phyloP scores from a whole-genome alignment of 1,139 yeast species.

The Scheffersomyces quercinus region DNA sequence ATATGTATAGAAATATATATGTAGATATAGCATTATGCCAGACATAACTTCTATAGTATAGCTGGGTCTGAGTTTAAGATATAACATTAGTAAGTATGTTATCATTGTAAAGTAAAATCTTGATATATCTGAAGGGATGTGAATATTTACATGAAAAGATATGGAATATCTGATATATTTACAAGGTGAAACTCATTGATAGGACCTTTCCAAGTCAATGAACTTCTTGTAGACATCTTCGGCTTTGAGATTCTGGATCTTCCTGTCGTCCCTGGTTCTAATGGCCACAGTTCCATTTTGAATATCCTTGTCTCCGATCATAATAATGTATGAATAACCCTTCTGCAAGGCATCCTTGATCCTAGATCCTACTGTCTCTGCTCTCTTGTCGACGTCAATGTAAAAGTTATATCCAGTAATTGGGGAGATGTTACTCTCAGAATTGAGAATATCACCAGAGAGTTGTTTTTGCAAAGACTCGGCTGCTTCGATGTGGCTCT shows the following conservation, averaged over 20 bases:
- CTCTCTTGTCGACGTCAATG: constrained; percentile 73
- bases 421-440: constrained; percentile 40
- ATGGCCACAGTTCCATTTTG: constrained; percentile 63
- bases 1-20: neutral
- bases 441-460: constrained; percentile 48
- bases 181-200: constrained; percentile 18
- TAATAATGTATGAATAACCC: constrained; percentile 76
- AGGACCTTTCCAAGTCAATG: constrained; percentile 48
- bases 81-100: constrained; percentile 4
- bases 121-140: too few species aligned
- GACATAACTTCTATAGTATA: neutral
- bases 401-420: constrained; percentile 64
- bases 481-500: constrained; percentile 56
- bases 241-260: constrained; percentile 42
- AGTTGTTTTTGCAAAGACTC: constrained; percentile 44
- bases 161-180: neutral
- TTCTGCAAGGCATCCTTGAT: constrained; percentile 75
- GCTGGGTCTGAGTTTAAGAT: neutral
- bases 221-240: constrained; percentile 54
- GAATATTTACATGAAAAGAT: too few species aligned
- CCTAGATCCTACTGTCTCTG: constrained; percentile 78
- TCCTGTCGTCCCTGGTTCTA: constrained; percentile 59
- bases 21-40: neutral
- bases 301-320: constrained; percentile 87
- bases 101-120: neutral